These are phyloP conservation scores for Pythium utonaiense DNA, from an alignment of 352 stramenopile genomes.

Conservation along the genomic window DNA sequence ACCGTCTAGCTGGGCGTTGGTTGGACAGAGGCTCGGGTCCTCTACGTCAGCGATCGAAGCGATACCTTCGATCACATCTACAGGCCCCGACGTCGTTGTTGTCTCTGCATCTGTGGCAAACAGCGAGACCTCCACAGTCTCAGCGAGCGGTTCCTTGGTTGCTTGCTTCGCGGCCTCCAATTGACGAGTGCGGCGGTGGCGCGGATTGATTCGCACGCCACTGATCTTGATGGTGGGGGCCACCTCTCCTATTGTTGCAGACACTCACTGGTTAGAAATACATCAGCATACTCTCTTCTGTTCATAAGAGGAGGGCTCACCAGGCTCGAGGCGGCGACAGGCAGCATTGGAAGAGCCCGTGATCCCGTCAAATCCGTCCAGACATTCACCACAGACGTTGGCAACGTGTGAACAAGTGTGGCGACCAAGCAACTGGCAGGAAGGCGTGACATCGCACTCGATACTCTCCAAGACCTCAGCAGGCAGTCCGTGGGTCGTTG, in stretches of 20 bases:
- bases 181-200: slow-evolving; percentile 4
- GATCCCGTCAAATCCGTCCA: slow-evolving; percentile 42
- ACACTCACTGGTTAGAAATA: neutral
- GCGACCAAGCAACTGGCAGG: slow-evolving; percentile 46
- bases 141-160: neutral
- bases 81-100: neutral
- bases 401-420: slow-evolving; percentile 44
- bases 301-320: neutral
- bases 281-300: neutral
- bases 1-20: slow-evolving; percentile 26
- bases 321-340: slow-evolving; percentile 23
- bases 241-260: neutral
- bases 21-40: slow-evolving; percentile 26
- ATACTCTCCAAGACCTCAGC: slow-evolving; percentile 65
- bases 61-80: neutral
- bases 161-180: neutral
- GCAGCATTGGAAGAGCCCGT: slow-evolving; percentile 36
- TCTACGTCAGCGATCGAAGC: neutral
- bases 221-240: slow-evolving; percentile 57
- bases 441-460: slow-evolving; percentile 39
- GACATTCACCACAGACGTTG: slow-evolving; percentile 70
- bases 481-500: slow-evolving; percentile 58
- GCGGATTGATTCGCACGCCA: slow-evolving; percentile 54
- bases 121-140: neutral
- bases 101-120: neutral